Conservation (phyloP, 2,329 filamentous ascomycete genomes). For the Tolypocladium inflatum region DNA sequence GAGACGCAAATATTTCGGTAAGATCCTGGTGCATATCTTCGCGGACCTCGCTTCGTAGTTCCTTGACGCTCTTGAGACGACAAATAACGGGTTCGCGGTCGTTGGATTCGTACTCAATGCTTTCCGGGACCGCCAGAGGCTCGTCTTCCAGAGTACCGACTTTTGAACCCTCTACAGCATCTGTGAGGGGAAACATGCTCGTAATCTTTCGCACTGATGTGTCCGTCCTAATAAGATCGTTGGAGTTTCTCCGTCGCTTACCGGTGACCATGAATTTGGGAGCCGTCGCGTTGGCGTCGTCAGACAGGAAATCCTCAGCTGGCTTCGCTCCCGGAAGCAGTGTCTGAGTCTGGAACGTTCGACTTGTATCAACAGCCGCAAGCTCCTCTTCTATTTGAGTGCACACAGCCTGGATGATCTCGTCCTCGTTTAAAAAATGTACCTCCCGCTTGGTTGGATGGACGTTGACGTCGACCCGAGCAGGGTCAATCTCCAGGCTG, state of each 20-base stretch:
- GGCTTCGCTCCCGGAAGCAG: conserved; percentile 59
- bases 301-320: conserved; percentile 12
- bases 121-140: conserved; percentile 29
- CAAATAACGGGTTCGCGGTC: conserved; percentile 62
- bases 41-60: conserved; percentile 71
- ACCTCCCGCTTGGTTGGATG: conserved; percentile 96
- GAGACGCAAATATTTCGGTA: conserved; percentile 76
- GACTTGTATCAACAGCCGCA: conserved; percentile 82
- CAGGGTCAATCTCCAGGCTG: conserved; percentile 84
- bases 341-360: conserved; percentile 90
- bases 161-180: conserved; percentile 15
- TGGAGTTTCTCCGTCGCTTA: conserved; percentile 38
- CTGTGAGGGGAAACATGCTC: conserved; percentile 69
- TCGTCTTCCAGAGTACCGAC: conserved; percentile 19
- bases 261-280: conserved; percentile 24
- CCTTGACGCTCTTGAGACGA: conserved; percentile 74
- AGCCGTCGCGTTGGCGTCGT: conserved; percentile 17
- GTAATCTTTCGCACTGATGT: conserved; percentile 88
- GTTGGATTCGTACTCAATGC: conserved; percentile 60
- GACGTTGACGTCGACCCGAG: conserved; percentile 90
- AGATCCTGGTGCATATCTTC: conserved; percentile 75
- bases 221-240: conserved; percentile 86
- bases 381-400: conserved; percentile 68
- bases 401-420: conserved; percentile 83
- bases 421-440: conserved; percentile 94